Evolutionary conservation across 2,329 filamentous ascomycete genomes (phyloP), one percentile per base, ranked within the genome.

Genomic region (Diaporthe vaccinii): DNA sequence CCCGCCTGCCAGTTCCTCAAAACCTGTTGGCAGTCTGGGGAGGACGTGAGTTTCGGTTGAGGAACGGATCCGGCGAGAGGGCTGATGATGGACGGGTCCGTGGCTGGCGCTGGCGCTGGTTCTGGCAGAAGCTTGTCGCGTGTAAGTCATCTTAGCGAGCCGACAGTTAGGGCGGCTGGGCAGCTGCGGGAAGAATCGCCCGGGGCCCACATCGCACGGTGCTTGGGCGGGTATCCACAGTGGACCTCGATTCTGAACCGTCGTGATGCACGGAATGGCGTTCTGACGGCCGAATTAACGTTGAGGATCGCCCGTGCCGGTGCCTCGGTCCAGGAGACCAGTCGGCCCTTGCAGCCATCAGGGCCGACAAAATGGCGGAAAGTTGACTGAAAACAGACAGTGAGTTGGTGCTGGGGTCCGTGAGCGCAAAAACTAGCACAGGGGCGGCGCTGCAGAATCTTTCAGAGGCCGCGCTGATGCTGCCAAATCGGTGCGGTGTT

Each of bases 61-160:
- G 72, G 31, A 12, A 34, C 57, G 57, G 31, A 67, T 73, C 49
- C 51, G 70, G 59, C 46, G 34, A 25, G 41, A n/a, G 34, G 28
- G 36, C 34, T 39, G 9, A 25, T 28, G 22, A 36, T 17, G 14
- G 28, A 25, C 55, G 31, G 28, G 70, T 44, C n/a, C 39, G 25
- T 20, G 41, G 39, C 39, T 65, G 59, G 25, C 14, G 25, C 61
- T n/a, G 28, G 61, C 44, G 25, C 61, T 31, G 71, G 49, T 53
- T 39, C 36, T 20, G 71, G 14, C 57, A 73, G 49, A 73, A 73
- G 71, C 71, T 73, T 69, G 59, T 73, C n/a, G 46, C n/a, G 46
- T 65, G 61, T 41, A 25, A 74, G 28, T 28, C 20, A 20, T 61
- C 25, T 34, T 72, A 51, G 72, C 72, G 62, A 74, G 62, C 62